phyloP scores from a whole-genome alignment of 1,284 basidiomycete genomes.

The Schizopora paradoxa region DNA sequence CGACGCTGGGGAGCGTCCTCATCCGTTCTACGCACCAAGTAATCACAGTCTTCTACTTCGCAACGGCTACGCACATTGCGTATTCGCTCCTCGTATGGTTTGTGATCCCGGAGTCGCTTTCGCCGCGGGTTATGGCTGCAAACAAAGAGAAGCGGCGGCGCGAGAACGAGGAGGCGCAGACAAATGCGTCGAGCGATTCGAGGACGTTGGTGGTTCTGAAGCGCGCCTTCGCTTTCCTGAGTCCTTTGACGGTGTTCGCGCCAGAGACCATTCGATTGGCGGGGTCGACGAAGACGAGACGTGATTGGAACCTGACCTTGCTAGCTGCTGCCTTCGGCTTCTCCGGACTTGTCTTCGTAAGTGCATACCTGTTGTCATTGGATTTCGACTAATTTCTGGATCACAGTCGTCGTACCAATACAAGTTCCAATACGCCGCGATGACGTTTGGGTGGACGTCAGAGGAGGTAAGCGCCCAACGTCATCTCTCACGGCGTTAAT shows the following conservation, averaged over 20 bases:
- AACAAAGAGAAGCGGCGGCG: slow-evolving; percentile 31
- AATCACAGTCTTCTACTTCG: slow-evolving; percentile 70
- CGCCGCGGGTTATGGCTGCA: slow-evolving; percentile 37
- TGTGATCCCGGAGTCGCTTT: slow-evolving; percentile 74
- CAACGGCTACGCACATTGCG: slow-evolving; percentile 41
- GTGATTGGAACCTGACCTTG: slow-evolving; percentile 68
- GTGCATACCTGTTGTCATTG: slow-evolving; percentile 22
- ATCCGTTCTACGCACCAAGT: slow-evolving; percentile 53
- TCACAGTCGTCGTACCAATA: slow-evolving; percentile 57
- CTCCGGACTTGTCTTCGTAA: slow-evolving; percentile 50
- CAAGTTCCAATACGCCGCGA: slow-evolving; percentile 68
- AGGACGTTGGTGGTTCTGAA: slow-evolving; percentile 27
- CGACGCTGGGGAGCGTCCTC: slow-evolving; percentile 62
- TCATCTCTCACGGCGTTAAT: not conserved
- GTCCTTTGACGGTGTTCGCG: slow-evolving; percentile 59
- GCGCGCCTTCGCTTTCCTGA: slow-evolving; percentile 50
- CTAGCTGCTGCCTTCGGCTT: slow-evolving; percentile 54
- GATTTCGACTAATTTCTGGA: not conserved
- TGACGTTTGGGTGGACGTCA: slow-evolving; percentile 67
- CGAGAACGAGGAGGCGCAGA: slow-evolving; percentile 28
- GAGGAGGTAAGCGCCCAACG: slow-evolving; percentile 43
- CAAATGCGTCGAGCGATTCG: slow-evolving; percentile 6
- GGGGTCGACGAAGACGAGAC: slow-evolving; percentile 35
- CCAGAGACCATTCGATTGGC: slow-evolving; percentile 35
- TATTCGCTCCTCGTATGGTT: slow-evolving; percentile 50